A percentile compares a stretch with the other conserved stretches of the same genome.
These are phyloP conservation scores for Perkinsus chesapeaki DNA, from an alignment of 169 alveolate genomes.

Conservation along the genomic window DNA sequence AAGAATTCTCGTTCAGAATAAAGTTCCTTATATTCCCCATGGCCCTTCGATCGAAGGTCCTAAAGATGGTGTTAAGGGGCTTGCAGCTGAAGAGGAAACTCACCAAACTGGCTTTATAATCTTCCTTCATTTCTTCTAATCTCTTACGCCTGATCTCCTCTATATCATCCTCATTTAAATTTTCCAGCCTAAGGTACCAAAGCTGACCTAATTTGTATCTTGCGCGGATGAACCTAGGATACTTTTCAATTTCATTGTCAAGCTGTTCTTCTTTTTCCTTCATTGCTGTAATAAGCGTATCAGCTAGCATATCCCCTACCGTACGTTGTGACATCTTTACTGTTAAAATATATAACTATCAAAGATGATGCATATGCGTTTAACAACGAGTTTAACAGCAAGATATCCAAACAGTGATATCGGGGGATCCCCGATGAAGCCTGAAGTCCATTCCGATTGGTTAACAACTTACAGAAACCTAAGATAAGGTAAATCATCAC, in stretches of 20 bases:
- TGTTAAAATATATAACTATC: too few relatives aligned
- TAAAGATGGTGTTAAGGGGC: not conserved
- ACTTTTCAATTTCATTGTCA: constrained; percentile 13
- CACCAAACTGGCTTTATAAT: not conserved
- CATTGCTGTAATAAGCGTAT: constrained; percentile 12
- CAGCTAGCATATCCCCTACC: constrained; percentile 4
- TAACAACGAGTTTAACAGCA: too few relatives aligned
- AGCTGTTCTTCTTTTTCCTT: constrained; percentile 22
- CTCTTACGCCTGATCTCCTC: not conserved
- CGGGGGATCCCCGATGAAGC: too few relatives aligned
- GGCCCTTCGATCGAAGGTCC: not conserved
- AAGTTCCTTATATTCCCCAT: not conserved
- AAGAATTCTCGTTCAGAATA: not conserved
- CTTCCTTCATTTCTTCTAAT: not conserved
- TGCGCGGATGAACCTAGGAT: not conserved
- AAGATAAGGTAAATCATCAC: too few relatives aligned
- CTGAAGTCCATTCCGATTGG: too few relatives aligned
- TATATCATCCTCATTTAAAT: not conserved
- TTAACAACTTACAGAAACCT: too few relatives aligned
- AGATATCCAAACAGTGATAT: too few relatives aligned
- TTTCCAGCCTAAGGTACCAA: constrained; percentile 10
- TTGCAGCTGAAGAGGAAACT: not conserved
- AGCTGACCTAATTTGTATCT: not conserved
- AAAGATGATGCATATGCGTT: too few relatives aligned
- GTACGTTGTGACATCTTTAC: too few relatives aligned